Evolutionary conservation across 2,329 filamentous ascomycete species (phyloP).

Genomic region (Ascomycota sp.): DNA sequence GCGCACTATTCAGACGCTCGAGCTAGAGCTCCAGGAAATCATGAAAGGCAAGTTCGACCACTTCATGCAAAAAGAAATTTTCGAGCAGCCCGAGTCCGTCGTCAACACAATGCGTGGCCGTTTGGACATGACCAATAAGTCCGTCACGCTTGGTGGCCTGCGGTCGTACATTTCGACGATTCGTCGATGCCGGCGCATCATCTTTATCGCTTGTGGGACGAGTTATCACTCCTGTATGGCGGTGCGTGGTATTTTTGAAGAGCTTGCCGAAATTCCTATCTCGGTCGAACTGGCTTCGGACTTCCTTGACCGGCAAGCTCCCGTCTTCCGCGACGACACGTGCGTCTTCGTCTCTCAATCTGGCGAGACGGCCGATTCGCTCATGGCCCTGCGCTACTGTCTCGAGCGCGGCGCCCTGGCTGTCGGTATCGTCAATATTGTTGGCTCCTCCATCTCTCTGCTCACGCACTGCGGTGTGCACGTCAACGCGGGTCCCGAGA

Average conservation of each 20-base stretch:
- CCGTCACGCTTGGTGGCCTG: conserved; percentile 84
- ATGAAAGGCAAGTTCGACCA: conserved; percentile 99
- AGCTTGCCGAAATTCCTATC: conserved; percentile 94
- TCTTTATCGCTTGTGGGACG: conserved; percentile 97
- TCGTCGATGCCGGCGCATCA: conserved; percentile 86
- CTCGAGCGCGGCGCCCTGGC: conserved; percentile 92
- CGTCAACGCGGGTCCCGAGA: conserved; percentile 96
- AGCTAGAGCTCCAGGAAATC: conserved; percentile 98
- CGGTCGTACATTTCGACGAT: conserved; percentile 94
- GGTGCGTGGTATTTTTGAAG: conserved; percentile 91
- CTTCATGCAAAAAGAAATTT: conserved; percentile 99
- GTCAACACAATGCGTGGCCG: conserved; percentile 99
- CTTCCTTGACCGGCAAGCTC: conserved; percentile 89
- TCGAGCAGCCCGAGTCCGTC: conserved; percentile 97
- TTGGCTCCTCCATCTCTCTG: conserved; percentile 94
- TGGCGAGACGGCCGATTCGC: conserved; percentile 91
- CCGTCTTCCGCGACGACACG: conserved; percentile 97
- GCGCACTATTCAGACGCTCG: conserved; percentile 92
- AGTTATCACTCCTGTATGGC: conserved; percentile 99
- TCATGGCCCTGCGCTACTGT: conserved; percentile 95
- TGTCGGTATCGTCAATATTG: conserved; percentile 95
- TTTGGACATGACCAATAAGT: conserved; percentile 82
- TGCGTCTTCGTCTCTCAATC: conserved; percentile 98
- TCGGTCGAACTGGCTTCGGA: conserved; percentile 92
- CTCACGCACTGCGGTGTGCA: conserved; percentile 99